These are phyloP conservation scores for Phytophthora uliginosa DNA, from an alignment of 352 stramenopile genomes.

Conservation along the genomic window DNA sequence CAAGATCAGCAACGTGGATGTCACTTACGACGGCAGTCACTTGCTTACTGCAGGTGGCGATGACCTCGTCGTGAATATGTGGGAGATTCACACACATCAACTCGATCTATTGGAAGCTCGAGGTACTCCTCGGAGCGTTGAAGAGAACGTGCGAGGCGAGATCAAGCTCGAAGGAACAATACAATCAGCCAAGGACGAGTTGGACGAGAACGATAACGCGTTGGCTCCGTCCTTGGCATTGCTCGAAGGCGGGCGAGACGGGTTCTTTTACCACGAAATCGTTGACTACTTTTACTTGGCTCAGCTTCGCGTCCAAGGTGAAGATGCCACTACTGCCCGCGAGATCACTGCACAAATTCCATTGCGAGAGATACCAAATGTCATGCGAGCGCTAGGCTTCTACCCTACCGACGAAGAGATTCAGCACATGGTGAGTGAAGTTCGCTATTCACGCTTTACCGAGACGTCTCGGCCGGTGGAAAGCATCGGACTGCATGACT, in stretches of 20 bases:
- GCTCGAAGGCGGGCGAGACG: constrained; percentile 86
- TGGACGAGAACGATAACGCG: constrained; percentile 26
- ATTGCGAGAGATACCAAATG: constrained; percentile 91
- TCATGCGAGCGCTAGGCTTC: constrained; percentile 94
- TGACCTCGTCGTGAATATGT: constrained; percentile 95
- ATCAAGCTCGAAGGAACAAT: neutral
- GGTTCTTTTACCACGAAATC: constrained; percentile 92
- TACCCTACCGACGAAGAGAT: constrained; percentile 95
- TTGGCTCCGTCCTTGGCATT: constrained; percentile 87
- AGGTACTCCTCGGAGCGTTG: constrained; percentile 20
- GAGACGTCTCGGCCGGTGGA: constrained; percentile 80
- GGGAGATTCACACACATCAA: constrained; percentile 85
- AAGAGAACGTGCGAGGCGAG: constrained; percentile 9
- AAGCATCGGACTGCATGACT: constrained; percentile 70
- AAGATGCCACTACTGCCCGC: constrained; percentile 83
- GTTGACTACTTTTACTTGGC: constrained; percentile 97
- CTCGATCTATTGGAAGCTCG: constrained; percentile 77
- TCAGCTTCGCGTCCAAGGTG: constrained; percentile 92
- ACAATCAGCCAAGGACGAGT: constrained; percentile 2
- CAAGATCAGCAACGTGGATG: constrained; percentile 88
- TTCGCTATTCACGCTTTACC: constrained; percentile 86
- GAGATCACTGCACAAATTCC: constrained; percentile 82
- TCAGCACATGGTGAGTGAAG: constrained; percentile 90
- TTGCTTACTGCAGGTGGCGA: constrained; percentile 90
- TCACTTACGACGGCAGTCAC: constrained; percentile 88